These are phyloP conservation scores for Baorangia bicolor DNA, from an alignment of 768 basidiomycete genomes.

Conservation along the genomic window DNA sequence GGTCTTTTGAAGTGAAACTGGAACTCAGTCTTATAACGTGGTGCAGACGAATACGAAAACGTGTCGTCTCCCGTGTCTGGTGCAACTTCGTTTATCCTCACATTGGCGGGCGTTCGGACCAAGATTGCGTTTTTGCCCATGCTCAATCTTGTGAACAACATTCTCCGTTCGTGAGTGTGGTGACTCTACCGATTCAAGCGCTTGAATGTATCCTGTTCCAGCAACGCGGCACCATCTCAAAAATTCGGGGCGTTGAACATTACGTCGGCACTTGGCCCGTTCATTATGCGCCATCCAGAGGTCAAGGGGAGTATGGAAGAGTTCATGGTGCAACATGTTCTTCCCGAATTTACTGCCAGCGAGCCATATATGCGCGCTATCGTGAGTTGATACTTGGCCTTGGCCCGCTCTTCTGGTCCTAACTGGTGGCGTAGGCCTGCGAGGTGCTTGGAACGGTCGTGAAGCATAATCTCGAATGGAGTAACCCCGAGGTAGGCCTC, in stretches of 20 bases:
- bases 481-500: constrained; percentile 53
- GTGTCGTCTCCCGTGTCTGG: constrained; percentile 75
- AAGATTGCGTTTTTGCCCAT: constrained; percentile 82
- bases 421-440: constrained; percentile 53
- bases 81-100: constrained; percentile 77
- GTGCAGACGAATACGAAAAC: constrained; percentile 79
- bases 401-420: not conserved
- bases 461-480: constrained; percentile 67
- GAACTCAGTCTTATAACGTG: not conserved
- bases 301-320: constrained; percentile 75
- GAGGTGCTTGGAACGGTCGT: constrained; percentile 77
- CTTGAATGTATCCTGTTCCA: constrained; percentile 17
- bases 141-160: constrained; percentile 70
- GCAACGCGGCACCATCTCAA: constrained; percentile 57
- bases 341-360: constrained; percentile 63
- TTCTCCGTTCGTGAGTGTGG: constrained; percentile 60
- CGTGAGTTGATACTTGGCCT: constrained; percentile 42
- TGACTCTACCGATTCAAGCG: not conserved
- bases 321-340: constrained; percentile 71
- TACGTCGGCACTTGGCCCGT: constrained; percentile 69
- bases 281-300: constrained; percentile 83
- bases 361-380: constrained; percentile 79
- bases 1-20: not conserved
- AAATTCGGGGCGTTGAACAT: constrained; percentile 86
- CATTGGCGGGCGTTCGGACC: constrained; percentile 75